Conservation (phyloP, 2,329 filamentous ascomycete species). For the Botrytis pseudocinerea region DNA sequence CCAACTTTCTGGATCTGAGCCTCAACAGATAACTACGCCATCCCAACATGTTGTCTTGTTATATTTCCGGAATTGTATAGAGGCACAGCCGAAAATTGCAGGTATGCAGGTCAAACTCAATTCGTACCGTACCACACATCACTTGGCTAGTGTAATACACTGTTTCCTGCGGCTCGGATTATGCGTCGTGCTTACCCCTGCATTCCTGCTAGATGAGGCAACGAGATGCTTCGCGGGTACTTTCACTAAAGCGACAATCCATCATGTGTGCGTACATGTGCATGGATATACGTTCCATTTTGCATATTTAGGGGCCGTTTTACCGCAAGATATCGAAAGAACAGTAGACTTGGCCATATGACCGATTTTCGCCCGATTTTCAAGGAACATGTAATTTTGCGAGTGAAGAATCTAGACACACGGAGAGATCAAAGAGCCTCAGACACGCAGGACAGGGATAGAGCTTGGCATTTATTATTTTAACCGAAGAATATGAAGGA, state of each 20-base stretch:
- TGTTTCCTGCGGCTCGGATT: not conserved
- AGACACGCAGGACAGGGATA: not conserved
- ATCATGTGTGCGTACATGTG: not conserved
- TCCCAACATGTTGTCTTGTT: not conserved
- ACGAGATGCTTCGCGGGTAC: not conserved
- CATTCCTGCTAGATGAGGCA: not conserved
- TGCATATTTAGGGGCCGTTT: not conserved
- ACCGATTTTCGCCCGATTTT: not conserved
- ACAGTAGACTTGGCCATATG: not conserved
- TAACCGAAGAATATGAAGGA: not conserved
- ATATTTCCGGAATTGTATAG: not conserved
- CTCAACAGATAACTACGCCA: not conserved
- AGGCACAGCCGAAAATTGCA: not conserved
- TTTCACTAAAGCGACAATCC: not conserved
- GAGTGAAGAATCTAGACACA: not conserved
- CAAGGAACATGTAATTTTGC: not conserved
- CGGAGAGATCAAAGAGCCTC: not conserved
- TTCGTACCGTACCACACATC: not conserved
- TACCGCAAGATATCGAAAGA: not conserved
- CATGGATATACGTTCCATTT: not conserved
- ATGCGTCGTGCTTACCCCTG: not conserved
- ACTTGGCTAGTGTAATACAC: not conserved
- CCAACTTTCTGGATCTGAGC: not conserved
- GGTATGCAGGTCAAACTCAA: constrained; percentile 7
- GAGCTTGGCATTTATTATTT: not conserved